Base-by-base conservation (phyloP, 306 rosid species). In the Amphicarpaea edgeworthii region DNA sequence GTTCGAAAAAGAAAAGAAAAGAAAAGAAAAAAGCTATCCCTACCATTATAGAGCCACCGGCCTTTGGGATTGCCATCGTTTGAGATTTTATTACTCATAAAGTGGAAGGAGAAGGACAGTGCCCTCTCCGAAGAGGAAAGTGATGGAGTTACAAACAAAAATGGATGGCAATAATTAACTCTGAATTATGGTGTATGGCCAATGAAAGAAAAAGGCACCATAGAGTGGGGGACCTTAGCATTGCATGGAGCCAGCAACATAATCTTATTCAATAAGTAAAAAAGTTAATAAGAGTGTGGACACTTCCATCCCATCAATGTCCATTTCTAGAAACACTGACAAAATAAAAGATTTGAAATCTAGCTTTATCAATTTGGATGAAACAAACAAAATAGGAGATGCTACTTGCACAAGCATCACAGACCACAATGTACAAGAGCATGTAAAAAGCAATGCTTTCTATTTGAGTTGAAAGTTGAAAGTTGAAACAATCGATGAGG, bases 391-490 rank as follows among this genome's bases (percentile, higher is more conserved):
- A 70, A 71, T n/a, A 61, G 24, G 7, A 61, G 43, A 54, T 55
- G 66, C 42, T 16, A 3, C 42, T 41, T 1, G 15, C 32, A 59
- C 37, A 41, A 5, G 19, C 17, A 49, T 37, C 32, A 12, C 3
- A 68, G 41, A 67, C 49, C 40, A 20, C 40, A 14, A 12, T 30
- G 20, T 14, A 26, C 5, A 32, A 34, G 1, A 63, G 42, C 53
- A n/a, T 2, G 53, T 5, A 16, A 40, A 74, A 17, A 3, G 57
- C 7, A 73, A 21, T 9, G 12, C 41, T 53, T 57, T 79, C 16
- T 11, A 30, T 54, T 54, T 73, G 45, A 65, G 38, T 65, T 41
- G n/a, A n/a, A n/a, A n/a, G n/a, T n/a, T n/a, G n/a, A n/a, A n/a
- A n/a, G n/a, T n/a, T n/a, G 51, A 32, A 66, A 43, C 23, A 21